Conservation (phyloP, 1,284 basidiomycete genomes). For the Trichosporon coremiiforme region DNA sequence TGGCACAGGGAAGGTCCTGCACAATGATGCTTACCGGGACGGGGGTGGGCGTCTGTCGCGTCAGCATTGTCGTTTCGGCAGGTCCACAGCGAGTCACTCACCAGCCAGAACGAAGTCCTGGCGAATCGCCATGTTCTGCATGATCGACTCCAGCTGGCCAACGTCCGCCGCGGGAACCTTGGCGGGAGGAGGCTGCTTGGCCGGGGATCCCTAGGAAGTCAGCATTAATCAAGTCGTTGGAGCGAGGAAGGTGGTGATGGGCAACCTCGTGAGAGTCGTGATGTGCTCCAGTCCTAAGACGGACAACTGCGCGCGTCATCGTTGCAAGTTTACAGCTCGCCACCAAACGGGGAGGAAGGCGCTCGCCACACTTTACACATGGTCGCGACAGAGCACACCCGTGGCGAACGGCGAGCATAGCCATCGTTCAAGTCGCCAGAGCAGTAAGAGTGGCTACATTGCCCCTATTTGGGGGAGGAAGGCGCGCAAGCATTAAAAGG, state of each 20-base stretch:
- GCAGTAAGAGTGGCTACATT: neutral
- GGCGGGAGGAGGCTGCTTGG: neutral
- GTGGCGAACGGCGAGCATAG: too few species aligned
- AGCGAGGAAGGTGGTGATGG: neutral
- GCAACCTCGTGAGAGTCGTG: too few species aligned
- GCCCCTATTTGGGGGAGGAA: neutral
- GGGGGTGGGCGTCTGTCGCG: conserved; percentile 25
- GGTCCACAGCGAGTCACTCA: neutral
- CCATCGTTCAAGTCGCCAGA: neutral
- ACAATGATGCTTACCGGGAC: conserved; percentile 24
- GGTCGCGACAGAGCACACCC: neutral
- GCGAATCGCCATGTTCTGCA: conserved; percentile 12
- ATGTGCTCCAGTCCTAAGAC: too few species aligned
- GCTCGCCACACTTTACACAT: neutral
- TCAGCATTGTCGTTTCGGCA: neutral
- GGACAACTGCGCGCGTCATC: too few species aligned
- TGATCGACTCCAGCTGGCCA: neutral
- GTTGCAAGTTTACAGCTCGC: neutral
- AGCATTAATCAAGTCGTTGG: neutral
- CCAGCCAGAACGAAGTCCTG: conserved; percentile 1
- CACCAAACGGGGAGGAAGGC: neutral
- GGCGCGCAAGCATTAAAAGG: neutral
- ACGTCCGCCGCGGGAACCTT: neutral
- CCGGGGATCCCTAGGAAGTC: neutral
- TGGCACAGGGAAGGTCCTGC: too few species aligned